These are phyloP conservation scores for Candida adriatica DNA, from an alignment of 805 yeast genomes.

Conservation along the genomic window DNA sequence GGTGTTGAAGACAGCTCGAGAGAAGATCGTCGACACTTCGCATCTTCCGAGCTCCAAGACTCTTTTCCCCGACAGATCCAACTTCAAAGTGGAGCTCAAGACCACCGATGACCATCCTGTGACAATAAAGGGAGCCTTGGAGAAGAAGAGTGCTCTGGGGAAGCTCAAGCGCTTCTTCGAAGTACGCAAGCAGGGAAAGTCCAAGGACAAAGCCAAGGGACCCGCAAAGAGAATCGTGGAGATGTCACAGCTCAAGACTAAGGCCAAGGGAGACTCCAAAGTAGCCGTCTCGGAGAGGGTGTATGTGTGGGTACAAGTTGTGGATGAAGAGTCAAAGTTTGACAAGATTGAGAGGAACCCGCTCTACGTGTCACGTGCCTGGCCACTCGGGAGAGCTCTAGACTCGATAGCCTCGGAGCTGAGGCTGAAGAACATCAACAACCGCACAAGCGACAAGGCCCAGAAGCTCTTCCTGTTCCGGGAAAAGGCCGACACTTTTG, in stretches of 20 bases:
- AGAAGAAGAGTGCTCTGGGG: constrained; percentile 10
- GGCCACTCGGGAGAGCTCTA: constrained; percentile 24
- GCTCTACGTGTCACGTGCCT: constrained; percentile 16
- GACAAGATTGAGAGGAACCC: constrained; percentile 17
- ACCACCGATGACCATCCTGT: constrained; percentile 14
- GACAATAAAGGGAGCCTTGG: constrained; percentile 7
- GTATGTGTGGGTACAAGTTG: constrained; percentile 19
- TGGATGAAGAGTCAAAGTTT: constrained; percentile 20
- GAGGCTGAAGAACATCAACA: constrained; percentile 19
- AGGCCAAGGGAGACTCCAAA: constrained; percentile 21
- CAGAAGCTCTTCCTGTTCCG: constrained; percentile 18
- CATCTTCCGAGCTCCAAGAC: constrained; percentile 21
- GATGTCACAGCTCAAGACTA: constrained; percentile 11
- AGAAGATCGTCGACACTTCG: constrained; percentile 10
- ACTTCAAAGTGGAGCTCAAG: constrained; percentile 15
- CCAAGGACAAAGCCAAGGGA: constrained; percentile 1
- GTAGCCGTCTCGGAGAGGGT: constrained; percentile 17
- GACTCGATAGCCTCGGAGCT: constrained; percentile 18
- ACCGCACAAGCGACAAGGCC: constrained; percentile 16
- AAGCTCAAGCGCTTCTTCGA: constrained; percentile 18
- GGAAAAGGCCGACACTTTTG: constrained; percentile 8
- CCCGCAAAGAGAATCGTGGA: constrained; percentile 20
- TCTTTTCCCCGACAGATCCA: constrained; percentile 21
- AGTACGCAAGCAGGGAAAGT: constrained; percentile 6
- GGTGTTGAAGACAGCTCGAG: constrained; percentile 2